Evolutionary conservation across 441 rosid species (phyloP).

Genomic region (Mallotus japonicus): DNA sequence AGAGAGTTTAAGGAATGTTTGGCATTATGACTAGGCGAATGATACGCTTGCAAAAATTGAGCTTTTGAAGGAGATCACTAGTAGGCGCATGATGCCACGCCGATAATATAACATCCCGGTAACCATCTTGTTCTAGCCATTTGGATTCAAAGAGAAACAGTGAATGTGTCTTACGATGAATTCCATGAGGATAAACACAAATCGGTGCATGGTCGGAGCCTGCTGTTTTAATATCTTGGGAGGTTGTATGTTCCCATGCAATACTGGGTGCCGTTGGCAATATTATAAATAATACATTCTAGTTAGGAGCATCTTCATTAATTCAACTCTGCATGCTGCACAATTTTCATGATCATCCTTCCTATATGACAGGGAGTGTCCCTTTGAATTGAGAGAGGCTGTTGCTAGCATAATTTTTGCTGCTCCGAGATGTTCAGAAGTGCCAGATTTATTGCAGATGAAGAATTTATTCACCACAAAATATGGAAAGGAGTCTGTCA

Average conservation of each 20-base stretch:
- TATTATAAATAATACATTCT: not conserved
- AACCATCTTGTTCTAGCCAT: too few relatives aligned
- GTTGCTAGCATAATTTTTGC: constrained; percentile 87
- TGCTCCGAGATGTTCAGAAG: constrained; percentile 92
- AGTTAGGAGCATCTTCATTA: not conserved
- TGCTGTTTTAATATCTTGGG: not conserved
- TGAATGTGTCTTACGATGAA: too few relatives aligned
- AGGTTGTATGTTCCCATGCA: not conserved
- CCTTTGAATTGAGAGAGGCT: constrained; percentile 84
- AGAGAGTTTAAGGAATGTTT: too few relatives aligned
- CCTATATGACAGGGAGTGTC: constrained; percentile 67
- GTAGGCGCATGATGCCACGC: too few relatives aligned
- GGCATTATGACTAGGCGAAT: too few relatives aligned
- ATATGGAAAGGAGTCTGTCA: constrained; percentile 40
- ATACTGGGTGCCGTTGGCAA: not conserved
- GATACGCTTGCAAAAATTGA: too few relatives aligned
- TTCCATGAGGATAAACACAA: too few relatives aligned
- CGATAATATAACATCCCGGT: too few relatives aligned
- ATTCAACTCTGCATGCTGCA: not conserved
- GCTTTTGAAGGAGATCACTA: too few relatives aligned
- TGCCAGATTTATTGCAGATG: constrained; percentile 79
- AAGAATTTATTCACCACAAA: constrained; percentile 52
- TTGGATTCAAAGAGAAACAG: too few relatives aligned
- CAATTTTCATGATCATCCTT: constrained; percentile 5
- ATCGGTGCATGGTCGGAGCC: too few relatives aligned